A percentile compares a stretch with the other conserved stretches of the same genome.
These are phyloP conservation scores for Lentinula aciculospora DNA, from an alignment of 768 basidiomycete species.

Conservation along the genomic window DNA sequence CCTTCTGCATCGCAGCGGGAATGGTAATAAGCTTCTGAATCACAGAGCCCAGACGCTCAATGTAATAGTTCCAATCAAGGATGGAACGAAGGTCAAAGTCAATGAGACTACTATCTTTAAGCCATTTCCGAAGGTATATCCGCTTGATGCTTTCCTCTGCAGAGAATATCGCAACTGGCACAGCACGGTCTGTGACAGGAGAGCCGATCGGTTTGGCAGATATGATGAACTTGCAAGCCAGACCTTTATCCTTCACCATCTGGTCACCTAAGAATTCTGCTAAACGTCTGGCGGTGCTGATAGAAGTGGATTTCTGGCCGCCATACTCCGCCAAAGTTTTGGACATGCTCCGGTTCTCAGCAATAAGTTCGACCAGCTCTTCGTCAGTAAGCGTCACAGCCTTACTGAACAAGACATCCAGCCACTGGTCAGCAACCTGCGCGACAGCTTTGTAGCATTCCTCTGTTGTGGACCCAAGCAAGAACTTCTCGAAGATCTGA, in stretches of 20 bases:
- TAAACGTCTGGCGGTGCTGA: constrained; percentile 90
- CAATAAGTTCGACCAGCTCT: constrained; percentile 95
- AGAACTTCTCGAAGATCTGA: constrained; percentile 96
- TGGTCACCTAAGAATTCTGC: constrained; percentile 96
- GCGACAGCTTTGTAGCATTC: constrained; percentile 97
- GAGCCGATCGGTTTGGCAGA: constrained; percentile 89
- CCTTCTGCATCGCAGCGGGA: constrained; percentile 97
- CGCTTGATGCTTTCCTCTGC: constrained; percentile 90
- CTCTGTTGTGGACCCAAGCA: constrained; percentile 87
- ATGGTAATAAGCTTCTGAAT: constrained; percentile 99
- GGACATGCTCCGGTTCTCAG: constrained; percentile 97
- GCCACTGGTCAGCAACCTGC: constrained; percentile 91
- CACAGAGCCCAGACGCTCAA: constrained; percentile 94
- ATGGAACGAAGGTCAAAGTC: constrained; percentile 92
- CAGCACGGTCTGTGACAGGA: constrained; percentile 93
- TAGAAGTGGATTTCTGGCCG: constrained; percentile 96
- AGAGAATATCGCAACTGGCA: constrained; percentile 96
- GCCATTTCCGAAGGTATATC: constrained; percentile 90
- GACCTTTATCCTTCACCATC: constrained; percentile 99
- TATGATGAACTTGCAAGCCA: constrained; percentile 98
- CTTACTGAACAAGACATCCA: constrained; percentile 87
- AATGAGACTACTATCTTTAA: constrained; percentile 84
- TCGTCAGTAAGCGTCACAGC: constrained; percentile 85
- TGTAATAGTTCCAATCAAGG: constrained; percentile 98
- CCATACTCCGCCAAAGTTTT: constrained; percentile 95